phyloP scores from a whole-genome alignment of 2,329 filamentous ascomycete species.

The Coniosporium tulheliwenetii region DNA sequence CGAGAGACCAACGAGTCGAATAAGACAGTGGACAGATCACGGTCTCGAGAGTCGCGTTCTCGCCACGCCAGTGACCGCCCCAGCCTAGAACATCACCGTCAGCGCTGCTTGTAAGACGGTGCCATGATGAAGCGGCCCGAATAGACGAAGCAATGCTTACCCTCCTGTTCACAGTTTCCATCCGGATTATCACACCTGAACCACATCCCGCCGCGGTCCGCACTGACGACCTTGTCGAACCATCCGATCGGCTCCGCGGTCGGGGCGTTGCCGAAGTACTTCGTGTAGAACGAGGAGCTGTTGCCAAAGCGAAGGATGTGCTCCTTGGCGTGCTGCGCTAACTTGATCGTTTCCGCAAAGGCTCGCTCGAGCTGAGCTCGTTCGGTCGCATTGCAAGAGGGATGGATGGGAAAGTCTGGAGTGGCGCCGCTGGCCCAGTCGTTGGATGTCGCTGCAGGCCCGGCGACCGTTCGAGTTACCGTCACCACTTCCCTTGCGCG shows the following conservation, averaged over 20 bases:
- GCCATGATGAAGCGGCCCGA: too few species aligned
- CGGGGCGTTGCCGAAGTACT: conserved; percentile 49
- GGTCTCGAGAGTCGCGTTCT: too few species aligned
- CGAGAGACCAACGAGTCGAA: conserved; percentile 38
- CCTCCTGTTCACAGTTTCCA: conserved; percentile 34
- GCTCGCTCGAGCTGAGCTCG: conserved; percentile 38
- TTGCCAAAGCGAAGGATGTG: conserved; percentile 44
- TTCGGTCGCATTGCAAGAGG: conserved; percentile 50
- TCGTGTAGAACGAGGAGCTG: conserved; percentile 42
- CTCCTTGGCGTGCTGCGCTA: conserved; percentile 45
- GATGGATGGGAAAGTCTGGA: conserved; percentile 37
- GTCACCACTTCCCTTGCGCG: too few species aligned
- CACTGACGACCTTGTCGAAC: conserved; percentile 43
- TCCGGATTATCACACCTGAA: conserved; percentile 58
- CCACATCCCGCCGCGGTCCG: conserved; percentile 38
- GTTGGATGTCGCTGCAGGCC: too few species aligned
- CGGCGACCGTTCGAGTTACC: too few species aligned
- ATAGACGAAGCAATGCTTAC: too few species aligned
- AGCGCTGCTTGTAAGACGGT: too few species aligned
- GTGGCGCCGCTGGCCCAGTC: conserved; percentile 17
- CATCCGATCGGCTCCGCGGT: conserved; percentile 45
- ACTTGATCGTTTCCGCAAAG: conserved; percentile 40
- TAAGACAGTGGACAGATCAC: conserved; percentile 42
- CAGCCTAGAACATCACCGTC: too few species aligned
- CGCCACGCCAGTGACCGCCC: too few species aligned